A percentile compares a stretch with the other conserved stretches of the same genome.
These are phyloP conservation scores for Globisporangium cederbergense DNA, from an alignment of 352 stramenopile species.

Conservation along the genomic window DNA sequence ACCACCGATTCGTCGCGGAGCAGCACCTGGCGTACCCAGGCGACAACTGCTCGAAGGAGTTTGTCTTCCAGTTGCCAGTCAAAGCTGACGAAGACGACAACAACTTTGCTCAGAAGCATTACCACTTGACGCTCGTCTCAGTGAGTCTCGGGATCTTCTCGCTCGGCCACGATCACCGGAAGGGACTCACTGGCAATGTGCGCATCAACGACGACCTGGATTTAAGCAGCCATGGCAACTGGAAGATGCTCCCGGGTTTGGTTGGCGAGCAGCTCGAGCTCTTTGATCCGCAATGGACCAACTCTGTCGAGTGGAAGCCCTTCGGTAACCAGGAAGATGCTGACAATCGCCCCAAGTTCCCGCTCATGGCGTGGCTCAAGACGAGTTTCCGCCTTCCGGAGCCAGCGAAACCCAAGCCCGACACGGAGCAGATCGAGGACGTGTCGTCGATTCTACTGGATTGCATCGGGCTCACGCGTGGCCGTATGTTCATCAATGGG, in stretches of 20 bases:
- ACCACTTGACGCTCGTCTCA: slow-evolving; percentile 45
- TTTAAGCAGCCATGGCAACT: slow-evolving; percentile 24
- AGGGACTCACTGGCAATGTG: slow-evolving; percentile 55
- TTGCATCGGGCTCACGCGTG: slow-evolving; percentile 51
- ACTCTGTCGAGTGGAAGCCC: slow-evolving; percentile 45
- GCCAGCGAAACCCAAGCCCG: slow-evolving; percentile 13
- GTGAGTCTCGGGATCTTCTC: slow-evolving; percentile 60
- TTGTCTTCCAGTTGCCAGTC: slow-evolving; percentile 36
- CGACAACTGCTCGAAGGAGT: slow-evolving; percentile 46
- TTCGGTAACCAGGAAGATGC: background rate
- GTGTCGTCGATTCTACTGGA: slow-evolving; percentile 57
- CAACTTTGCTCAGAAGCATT: slow-evolving; percentile 17
- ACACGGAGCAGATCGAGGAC: slow-evolving; percentile 18
- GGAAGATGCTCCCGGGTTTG: slow-evolving; percentile 58
- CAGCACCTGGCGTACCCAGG: slow-evolving; percentile 44
- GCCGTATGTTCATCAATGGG: slow-evolving; percentile 59
- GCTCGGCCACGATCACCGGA: slow-evolving; percentile 47
- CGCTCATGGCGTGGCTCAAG: slow-evolving; percentile 51
- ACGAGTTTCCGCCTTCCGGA: slow-evolving; percentile 36
- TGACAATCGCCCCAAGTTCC: slow-evolving; percentile 13
- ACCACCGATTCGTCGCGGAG: slow-evolving; percentile 40
- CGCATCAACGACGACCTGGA: slow-evolving; percentile 33
- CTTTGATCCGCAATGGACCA: slow-evolving; percentile 39
- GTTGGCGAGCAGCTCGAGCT: slow-evolving; percentile 67
- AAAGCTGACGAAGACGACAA: slow-evolving; percentile 22